A percentile compares a stretch with the other conserved stretches of the same genome.
phyloP scores from a whole-genome alignment of 257 asterid species.

The Linderniella brevidens region DNA sequence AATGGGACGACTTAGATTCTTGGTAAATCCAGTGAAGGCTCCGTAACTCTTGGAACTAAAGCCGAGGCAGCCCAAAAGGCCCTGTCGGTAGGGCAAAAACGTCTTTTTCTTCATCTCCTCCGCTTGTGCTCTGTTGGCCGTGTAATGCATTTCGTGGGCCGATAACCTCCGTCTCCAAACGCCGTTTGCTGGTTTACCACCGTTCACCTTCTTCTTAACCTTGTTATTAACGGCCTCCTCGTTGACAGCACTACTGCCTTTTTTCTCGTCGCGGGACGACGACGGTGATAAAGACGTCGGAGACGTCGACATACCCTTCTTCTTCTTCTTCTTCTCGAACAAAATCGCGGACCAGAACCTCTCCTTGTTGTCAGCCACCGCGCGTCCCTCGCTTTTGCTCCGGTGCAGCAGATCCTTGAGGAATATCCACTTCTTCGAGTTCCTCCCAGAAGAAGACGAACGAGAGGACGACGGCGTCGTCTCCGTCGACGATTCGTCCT shows the following conservation, averaged over 20 bases:
- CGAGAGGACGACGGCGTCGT: constrained; percentile 48
- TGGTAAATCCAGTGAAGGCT: constrained; percentile 69
- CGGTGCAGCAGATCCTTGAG: constrained; percentile 68
- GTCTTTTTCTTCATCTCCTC: constrained; percentile 99
- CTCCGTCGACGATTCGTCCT: constrained; percentile 9
- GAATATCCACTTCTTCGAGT: constrained; percentile 64
- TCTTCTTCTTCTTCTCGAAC: constrained; percentile 41
- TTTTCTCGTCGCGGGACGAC: no score
- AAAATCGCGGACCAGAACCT: constrained; percentile 50
- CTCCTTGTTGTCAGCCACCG: constrained; percentile 22
- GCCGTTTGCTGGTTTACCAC: constrained; percentile 13
- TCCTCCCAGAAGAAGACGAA: constrained; percentile 72
- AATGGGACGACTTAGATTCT: constrained; percentile 66
- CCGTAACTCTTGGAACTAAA: constrained; percentile 89
- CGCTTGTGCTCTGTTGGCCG: constrained; percentile 76
- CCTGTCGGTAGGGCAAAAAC: constrained; percentile 77
- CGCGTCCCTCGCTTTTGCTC: constrained; percentile 85
- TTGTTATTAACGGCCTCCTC: no score
- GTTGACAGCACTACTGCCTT: no score
- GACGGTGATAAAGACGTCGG: constrained; percentile 3
- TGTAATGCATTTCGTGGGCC: constrained; percentile 84
- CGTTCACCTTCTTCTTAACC: constrained; percentile 6
- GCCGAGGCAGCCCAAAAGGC: constrained; percentile 82
- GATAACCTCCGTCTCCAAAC: constrained; percentile 30
- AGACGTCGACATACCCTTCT: constrained; percentile 25